Evolutionary conservation across 2,329 filamentous ascomycete genomes (phyloP).

Genomic region (Phialocephala subalpina): DNA sequence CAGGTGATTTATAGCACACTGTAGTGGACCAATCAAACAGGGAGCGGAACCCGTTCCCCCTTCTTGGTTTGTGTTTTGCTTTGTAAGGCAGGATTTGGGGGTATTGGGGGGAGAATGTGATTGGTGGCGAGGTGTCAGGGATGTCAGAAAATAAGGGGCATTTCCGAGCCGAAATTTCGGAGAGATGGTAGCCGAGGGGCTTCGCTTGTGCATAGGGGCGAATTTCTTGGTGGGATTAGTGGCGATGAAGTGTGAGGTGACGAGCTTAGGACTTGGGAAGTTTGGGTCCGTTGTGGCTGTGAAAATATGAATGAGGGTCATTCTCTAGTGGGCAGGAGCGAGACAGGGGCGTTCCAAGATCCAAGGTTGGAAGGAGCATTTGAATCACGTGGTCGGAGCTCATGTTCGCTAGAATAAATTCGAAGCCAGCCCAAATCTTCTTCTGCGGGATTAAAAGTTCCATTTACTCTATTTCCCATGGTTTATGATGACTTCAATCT

Average conservation of each 20-base stretch:
- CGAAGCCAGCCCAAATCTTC: not conserved
- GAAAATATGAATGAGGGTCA: too few species aligned
- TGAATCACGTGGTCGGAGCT: not conserved
- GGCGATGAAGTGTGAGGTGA: too few species aligned
- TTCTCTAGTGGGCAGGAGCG: too few species aligned
- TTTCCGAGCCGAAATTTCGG: not conserved
- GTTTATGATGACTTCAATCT: not conserved
- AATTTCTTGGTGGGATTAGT: too few species aligned
- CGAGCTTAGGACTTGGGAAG: too few species aligned
- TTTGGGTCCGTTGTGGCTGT: too few species aligned
- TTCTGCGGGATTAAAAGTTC: not conserved
- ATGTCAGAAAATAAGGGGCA: not conserved
- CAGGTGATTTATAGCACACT: not conserved
- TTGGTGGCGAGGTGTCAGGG: not conserved
- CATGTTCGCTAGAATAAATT: not conserved
- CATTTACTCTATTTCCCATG: too few species aligned
- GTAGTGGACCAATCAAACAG: not conserved
- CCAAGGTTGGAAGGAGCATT: too few species aligned
- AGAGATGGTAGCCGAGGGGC: not conserved
- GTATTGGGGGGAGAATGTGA: too few species aligned
- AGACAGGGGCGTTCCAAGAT: too few species aligned
- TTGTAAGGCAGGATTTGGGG: not conserved
- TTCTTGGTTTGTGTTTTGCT: not conserved
- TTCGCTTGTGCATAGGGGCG: slow-evolving; percentile 3
- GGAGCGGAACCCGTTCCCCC: not conserved